Conservation (phyloP, 2,329 filamentous ascomycete species). For the Hansfordia pulvinata region DNA sequence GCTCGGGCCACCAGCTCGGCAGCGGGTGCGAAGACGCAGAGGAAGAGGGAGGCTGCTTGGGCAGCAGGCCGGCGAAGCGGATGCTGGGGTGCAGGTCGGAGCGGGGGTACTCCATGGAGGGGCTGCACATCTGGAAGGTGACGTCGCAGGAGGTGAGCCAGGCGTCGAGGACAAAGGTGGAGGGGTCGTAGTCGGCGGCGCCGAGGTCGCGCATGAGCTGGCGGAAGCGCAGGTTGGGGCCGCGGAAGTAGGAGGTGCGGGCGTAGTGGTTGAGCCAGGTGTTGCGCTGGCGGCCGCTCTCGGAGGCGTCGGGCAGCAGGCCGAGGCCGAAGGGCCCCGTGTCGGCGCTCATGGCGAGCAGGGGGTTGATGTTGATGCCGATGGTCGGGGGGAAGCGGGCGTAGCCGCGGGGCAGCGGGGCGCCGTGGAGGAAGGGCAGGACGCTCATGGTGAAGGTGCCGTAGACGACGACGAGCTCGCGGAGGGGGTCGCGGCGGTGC, state of each 20-base stretch:
- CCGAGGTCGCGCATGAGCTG: conserved; percentile 5
- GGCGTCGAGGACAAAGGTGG: conserved; percentile 7
- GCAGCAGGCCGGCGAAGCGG: conserved; percentile 27
- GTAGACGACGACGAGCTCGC: conserved; percentile 18
- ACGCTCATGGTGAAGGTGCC: conserved; percentile 16
- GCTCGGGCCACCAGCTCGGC: conserved; percentile 31
- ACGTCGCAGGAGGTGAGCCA: conserved; percentile 18
- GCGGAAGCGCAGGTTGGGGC: conserved; percentile 3
- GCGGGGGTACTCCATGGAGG: conserved; percentile 23
- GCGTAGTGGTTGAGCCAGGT: conserved; percentile 5
- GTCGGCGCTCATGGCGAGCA: conserved; percentile 17
- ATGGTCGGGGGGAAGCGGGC: conserved; percentile 12
- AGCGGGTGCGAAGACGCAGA: too few relatives aligned
- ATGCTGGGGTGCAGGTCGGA: conserved; percentile 22
- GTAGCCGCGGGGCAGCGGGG: conserved; percentile 12
- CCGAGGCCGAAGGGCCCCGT: conserved; percentile 16
- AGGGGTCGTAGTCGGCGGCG: conserved; percentile 4
- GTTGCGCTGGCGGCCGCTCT: conserved; percentile 16
- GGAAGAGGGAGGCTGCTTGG: too few relatives aligned
- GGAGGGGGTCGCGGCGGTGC: conserved; percentile 11
- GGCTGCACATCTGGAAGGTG: conserved; percentile 21
- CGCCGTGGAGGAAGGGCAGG: conserved; percentile 14
- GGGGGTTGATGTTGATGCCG: conserved; percentile 17
- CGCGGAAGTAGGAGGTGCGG: conserved; percentile 3
- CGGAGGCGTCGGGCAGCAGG: conserved; percentile 14